These are phyloP conservation scores for Fusarium caatingaense DNA, from an alignment of 2,329 filamentous ascomycete genomes.

Conservation along the genomic window DNA sequence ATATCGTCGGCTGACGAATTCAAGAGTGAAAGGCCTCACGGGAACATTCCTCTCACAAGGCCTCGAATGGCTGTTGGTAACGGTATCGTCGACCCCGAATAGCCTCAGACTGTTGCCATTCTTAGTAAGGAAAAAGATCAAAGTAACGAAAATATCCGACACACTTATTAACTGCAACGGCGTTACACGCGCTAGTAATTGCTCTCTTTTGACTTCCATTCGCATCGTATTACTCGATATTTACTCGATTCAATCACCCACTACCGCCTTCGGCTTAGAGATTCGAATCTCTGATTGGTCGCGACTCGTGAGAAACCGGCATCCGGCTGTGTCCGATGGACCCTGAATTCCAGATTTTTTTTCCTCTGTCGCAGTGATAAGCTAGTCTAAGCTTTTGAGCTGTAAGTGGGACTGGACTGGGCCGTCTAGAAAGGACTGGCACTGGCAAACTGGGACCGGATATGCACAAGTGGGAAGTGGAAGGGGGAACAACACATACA, in stretches of 20 bases:
- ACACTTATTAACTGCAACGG: background rate
- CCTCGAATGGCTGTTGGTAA: background rate
- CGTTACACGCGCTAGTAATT: background rate
- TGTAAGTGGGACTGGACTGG: constrained; percentile 24
- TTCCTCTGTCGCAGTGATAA: background rate
- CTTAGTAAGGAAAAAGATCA: background rate
- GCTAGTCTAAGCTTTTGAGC: constrained; percentile 25
- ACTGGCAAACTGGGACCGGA: constrained; percentile 6
- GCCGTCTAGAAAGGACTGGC: background rate
- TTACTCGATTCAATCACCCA: constrained; percentile 60
- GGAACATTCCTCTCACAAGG: background rate
- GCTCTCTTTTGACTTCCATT: background rate
- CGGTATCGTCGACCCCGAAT: constrained; percentile 5
- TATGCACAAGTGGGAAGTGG: constrained; percentile 17
- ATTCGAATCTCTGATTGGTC: constrained; percentile 40
- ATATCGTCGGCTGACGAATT: constrained; percentile 6
- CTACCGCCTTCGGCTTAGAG: constrained; percentile 28
- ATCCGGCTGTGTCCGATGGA: constrained; percentile 44
- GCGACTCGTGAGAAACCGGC: constrained; percentile 22
- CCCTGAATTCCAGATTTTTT: constrained; percentile 22
- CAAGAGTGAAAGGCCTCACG: background rate
- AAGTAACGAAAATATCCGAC: background rate
- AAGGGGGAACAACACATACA: constrained; percentile 7
- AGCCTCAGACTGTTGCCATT: constrained; percentile 7
- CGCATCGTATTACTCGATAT: constrained; percentile 54